Base-by-base conservation (phyloP, 768 basidiomycete genomes). In the Atractiella rhizophila region DNA sequence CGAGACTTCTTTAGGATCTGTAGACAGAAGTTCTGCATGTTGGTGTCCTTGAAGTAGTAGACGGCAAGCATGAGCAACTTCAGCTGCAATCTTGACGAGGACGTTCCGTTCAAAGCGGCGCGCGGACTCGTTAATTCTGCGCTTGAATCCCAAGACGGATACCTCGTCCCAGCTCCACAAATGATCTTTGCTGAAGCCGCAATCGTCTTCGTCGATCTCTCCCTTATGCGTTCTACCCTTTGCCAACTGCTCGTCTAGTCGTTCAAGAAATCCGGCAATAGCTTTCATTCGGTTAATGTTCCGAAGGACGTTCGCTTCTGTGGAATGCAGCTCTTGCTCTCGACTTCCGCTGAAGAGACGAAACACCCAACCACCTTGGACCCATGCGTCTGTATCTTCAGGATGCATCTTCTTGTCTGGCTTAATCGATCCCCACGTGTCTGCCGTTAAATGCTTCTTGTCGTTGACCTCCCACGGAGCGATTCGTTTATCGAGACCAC, bases 381-480 rank as follows among this genome's bases (percentile, higher is more conserved):
- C 41, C 37, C 36, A 55, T 15, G 48, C 50, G 15, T 46, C 40
- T 13, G 42, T 33, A 6, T 35, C 21, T 31, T 44, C 35, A 7
- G 49, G 41, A 3, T 31, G 28, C 29, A 46, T 44, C n/a, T n/a
- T n/a, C n/a, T n/a, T n/a, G n/a, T n/a, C n/a, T 2, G 21, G 24
- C 18, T 25, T 38, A 29, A 38, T 37, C 28, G 50, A 51, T 4
- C 45, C 51, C 43, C 48, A 53, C 4, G 43, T 46, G 11, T 45
- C 32, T 15, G 33, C 31, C 1, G 54, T 56, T 39, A 56, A 46
- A 42, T 48, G 47, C 9, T 45, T 47, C 12, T 47, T 46, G 36
- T 56, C 55, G 24, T 48, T 45, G 6, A 37, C 40, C 33, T 56
- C 55, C 55, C 55, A 56, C 1, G 55, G 49, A 1, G 51, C 37